Evolutionary conservation across 2,329 filamentous ascomycete genomes (phyloP), one percentile per base, ranked within the genome.

Genomic region (Helotiales sp.): DNA sequence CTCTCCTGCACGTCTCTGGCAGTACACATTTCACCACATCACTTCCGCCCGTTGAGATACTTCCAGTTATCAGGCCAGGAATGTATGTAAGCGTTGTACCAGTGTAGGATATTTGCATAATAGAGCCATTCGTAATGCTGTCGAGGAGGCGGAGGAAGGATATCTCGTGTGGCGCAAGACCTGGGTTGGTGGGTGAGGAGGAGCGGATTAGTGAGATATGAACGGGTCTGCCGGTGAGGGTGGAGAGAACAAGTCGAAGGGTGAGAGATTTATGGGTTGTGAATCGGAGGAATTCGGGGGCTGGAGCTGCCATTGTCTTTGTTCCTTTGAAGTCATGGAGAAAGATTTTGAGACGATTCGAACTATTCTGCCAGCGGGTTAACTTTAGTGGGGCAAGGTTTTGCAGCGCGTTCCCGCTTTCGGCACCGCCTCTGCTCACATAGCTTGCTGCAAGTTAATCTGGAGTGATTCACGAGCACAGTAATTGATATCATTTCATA

Each of bases 71-170:
- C 38, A 99, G 80, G 33, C 95, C 95, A 0, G 95, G 95, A 64
- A 90, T 89, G 76, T 96, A 99, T 34, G 93, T 88, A 55, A 99
- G 84, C 1, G 91, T 93, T 0, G 95, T 98, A 71, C 95, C 95
- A 1, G 92, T 97, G 77, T 96, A 95, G 10, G 92, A 96, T 67
- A 99, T 96, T 70, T 97, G 93, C 77, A 98, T 91, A 55, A 89
- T 87, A 57, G 90, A 90, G 76, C 95, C 95, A 79, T 99, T 99
- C 70, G 95, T 99, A 68, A 99, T 82, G 66, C 91, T 84, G 74
- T 98, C 95, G 70, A 99, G 87, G 17, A 99, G 89, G 57, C 95
- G 93, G 30, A 99, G 83, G 74, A 99, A 93, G 47, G 95, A 98
- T 69, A 98, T 87, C 76, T 99, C 95, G 77, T 96, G 89, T 49